Base-by-base conservation (phyloP, 345 rosid genomes). In the Syzygium jambos region DNA sequence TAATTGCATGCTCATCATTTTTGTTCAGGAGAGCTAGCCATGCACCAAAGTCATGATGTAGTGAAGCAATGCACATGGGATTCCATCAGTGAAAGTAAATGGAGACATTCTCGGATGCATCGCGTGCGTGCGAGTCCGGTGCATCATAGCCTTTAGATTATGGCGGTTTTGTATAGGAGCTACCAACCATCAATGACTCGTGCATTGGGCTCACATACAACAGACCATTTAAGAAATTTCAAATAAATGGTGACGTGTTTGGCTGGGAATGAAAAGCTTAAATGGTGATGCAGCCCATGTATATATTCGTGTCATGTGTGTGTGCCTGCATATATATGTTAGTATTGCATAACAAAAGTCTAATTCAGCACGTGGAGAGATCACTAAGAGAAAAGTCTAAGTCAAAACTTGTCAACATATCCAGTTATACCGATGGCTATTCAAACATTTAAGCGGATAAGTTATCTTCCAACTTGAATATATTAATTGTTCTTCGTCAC, bases 391-490 rank as follows among this genome's bases (percentile, higher is more conserved):
- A 11, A 19, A 65, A 65, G 22, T 4, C 11, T 65, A 65, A 15
- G 1, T 29, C 3, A 16, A 11, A 65, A 30, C 16, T 16, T 1
- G 22, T 68, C 43, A 68, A 16, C 43, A 16, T 30, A 16, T 17
- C 3, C 5, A 8, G 12, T 68, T 17, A 16, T 16, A 8, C 1
- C 4, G 21, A 30, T 68, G 17, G 16, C 0, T 0, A 16, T 1
- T 30, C 43, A 68, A 68, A 30, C 3, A 19, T 68, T 68, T 65
- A 30, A 30, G 41, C 1, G 5, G 16, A 65, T 29, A 30, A 16
- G 12, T 65, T 65, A 1, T 68, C 3, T 5, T 30, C 11, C 22
- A 68, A 68, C 0, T 30, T 68, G 2, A 23, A 68, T 30, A 68
- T 68, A 3, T 68, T 30, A 16, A 68, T 68, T 8, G 11, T 16